Evolutionary conservation across 345 rosid species (phyloP).

Genomic region (Ricinus communis): DNA sequence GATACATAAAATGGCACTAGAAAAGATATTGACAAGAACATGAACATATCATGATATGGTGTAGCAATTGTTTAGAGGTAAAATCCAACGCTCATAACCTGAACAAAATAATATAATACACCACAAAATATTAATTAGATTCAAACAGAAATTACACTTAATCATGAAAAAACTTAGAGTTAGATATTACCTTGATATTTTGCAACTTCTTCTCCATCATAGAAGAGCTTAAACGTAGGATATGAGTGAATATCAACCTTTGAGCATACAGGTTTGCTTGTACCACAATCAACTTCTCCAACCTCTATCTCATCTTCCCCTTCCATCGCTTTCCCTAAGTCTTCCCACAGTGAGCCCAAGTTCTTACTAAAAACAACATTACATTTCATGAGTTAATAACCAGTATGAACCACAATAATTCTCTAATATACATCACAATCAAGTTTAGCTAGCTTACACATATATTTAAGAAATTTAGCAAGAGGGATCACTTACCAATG

Average conservation of each 20-base stretch:
- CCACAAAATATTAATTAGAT: neutral
- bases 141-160: neutral
- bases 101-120: neutral
- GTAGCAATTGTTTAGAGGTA: neutral
- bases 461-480: neutral
- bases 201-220: slow-evolving; percentile 84
- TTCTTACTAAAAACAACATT: slow-evolving; percentile 63
- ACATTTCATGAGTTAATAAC: slow-evolving; percentile 15
- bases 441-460: neutral
- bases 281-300: slow-evolving; percentile 89
- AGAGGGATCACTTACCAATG: slow-evolving; percentile 61
- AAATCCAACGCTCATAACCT: neutral
- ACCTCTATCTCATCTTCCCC: slow-evolving; percentile 93
- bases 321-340: slow-evolving; percentile 81
- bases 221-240: slow-evolving; percentile 90
- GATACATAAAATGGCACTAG: neutral
- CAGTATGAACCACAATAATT: neutral
- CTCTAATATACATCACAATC: neutral
- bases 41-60: neutral
- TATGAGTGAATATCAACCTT: slow-evolving; percentile 90
- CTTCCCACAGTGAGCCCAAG: slow-evolving; percentile 90
- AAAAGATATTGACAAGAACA: neutral
- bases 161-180: neutral
- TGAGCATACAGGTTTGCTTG: slow-evolving; percentile 72
- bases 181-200: slow-evolving; percentile 73